These are phyloP conservation scores for Priceomyces medius DNA, from an alignment of 805 yeast species.

Conservation along the genomic window DNA sequence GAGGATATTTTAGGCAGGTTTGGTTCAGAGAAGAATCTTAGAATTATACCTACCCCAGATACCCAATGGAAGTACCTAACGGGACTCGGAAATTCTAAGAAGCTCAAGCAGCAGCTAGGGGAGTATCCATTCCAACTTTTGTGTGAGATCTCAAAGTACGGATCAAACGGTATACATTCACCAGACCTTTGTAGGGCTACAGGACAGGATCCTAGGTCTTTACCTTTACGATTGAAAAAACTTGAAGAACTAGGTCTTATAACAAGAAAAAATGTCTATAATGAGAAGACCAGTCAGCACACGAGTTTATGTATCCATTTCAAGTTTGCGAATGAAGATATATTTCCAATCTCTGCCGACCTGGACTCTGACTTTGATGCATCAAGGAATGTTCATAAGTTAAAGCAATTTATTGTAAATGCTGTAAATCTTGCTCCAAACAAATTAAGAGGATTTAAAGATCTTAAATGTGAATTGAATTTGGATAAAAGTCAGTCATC, in stretches of 20 bases:
- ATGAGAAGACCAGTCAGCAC: conserved; percentile 44
- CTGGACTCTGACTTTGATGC: conserved; percentile 24
- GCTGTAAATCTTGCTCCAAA: conserved; percentile 58
- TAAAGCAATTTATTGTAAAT: conserved; percentile 41
- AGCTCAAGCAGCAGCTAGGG: conserved; percentile 53
- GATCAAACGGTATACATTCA: conserved; percentile 58
- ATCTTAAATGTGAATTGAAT: conserved; percentile 58
- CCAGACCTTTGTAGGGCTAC: conserved; percentile 54
- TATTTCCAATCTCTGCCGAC: conserved; percentile 20
- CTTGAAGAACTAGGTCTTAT: conserved; percentile 52
- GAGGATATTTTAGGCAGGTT: conserved; percentile 14
- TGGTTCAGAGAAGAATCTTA: conserved; percentile 15
- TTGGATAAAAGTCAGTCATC: conserved; percentile 41
- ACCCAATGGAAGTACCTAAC: conserved; percentile 59
- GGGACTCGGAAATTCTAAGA: conserved; percentile 45
- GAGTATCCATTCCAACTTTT: conserved; percentile 53
- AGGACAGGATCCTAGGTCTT: conserved; percentile 69
- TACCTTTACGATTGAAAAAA: conserved; percentile 59
- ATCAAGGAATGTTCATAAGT: conserved; percentile 27
- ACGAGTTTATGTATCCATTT: conserved; percentile 54
- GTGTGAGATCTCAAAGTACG: conserved; percentile 58
- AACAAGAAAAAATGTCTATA: conserved; percentile 33
- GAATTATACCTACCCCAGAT: conserved; percentile 47
- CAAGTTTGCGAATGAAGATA: conserved; percentile 38
- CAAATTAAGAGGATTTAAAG: conserved; percentile 58